Conservation (phyloP, 495 filamentous ascomycete species). For the Annulohypoxylon bovei region DNA sequence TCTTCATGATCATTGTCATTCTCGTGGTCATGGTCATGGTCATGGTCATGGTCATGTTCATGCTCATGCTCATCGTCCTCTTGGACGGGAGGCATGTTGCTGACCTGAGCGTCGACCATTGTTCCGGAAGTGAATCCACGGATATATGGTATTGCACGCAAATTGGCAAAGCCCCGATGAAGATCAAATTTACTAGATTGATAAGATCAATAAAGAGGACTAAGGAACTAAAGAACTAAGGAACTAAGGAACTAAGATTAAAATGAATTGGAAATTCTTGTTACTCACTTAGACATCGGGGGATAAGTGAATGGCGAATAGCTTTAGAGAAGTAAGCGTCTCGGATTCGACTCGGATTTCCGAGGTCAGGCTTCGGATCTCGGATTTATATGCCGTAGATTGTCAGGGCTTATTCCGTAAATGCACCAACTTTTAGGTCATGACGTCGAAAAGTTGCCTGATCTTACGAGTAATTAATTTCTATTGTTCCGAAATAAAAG, state of each 20-base stretch:
- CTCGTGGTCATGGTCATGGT: slow-evolving; percentile 35
- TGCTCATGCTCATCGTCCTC: slow-evolving; percentile 39
- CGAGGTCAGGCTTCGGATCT: slow-evolving; percentile 19
- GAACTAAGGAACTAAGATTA: not conserved
- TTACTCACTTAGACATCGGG: slow-evolving; percentile 35
- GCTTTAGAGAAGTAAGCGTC: slow-evolving; percentile 16
- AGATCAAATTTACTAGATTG: slow-evolving; percentile 30
- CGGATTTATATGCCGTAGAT: slow-evolving; percentile 1
- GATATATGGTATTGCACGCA: slow-evolving; percentile 23
- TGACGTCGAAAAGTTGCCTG: slow-evolving; percentile 5
- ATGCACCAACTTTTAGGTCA: slow-evolving; percentile 18
- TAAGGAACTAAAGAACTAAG: not conserved
- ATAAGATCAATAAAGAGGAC: slow-evolving; percentile 28
- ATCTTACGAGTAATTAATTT: slow-evolving; percentile 17
- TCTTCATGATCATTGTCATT: slow-evolving; percentile 36
- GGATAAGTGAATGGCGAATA: slow-evolving; percentile 1
- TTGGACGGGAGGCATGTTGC: slow-evolving; percentile 10
- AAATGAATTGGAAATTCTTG: not conserved
- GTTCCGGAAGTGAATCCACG: slow-evolving; percentile 19
- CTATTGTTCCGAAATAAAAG: slow-evolving; percentile 23
- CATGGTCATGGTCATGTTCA: slow-evolving; percentile 21
- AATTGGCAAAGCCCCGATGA: slow-evolving; percentile 18
- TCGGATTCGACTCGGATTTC: slow-evolving; percentile 37
- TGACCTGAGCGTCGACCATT: slow-evolving; percentile 32
- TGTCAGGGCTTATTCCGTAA: not conserved